Base-by-base conservation (phyloP, 106 monocot species). In the Allium cepa region DNA sequence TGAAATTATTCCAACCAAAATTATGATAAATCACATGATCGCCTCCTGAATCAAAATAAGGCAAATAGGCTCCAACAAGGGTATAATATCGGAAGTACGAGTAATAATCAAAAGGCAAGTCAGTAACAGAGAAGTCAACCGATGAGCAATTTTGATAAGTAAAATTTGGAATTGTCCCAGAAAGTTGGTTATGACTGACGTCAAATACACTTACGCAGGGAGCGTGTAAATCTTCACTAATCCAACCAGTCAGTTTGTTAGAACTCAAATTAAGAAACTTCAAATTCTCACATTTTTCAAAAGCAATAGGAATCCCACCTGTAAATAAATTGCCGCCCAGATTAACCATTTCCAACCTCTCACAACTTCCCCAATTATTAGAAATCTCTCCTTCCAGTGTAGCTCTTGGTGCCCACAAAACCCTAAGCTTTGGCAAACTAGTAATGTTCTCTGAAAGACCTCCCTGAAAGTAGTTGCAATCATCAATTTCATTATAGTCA, bases 171-270 rank as follows among this genome's bases (percentile, higher is more conserved):
- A 94, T 71, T 11, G 69, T 66, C 9, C 94, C 94, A 26, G 85
- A 88, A 18, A 94, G 50, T 49, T 79, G 83, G 79, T 94, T 94
- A 45, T 79, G 83, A 74, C 90, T 91, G 49, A 88, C 72, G 87
- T 94, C 94, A 68, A 94, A 94, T 2, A 85, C 69, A 68, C 82
- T 75, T 90, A 94, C 85, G 60, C 94, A 94, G 71, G 94, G 91
- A 18, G 91, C 87, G 15, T 68, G 75, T 55, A 94, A 79, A 17
- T 71, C 76, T 60, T 77, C 79, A 50, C 50, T 55, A 59, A 94
- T 56, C 78, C 76, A 76, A 51, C 91, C 91, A 1, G 85, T 79
- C 70, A 94, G 72, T 62, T 85, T 87, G 69, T 85, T 91, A 8
- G 77, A 85, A 64, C 94, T 94, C 69, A 94, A 69, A 58, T 94